Base-by-base conservation (phyloP, 495 filamentous ascomycete genomes). In the Chaetomium tenue region DNA sequence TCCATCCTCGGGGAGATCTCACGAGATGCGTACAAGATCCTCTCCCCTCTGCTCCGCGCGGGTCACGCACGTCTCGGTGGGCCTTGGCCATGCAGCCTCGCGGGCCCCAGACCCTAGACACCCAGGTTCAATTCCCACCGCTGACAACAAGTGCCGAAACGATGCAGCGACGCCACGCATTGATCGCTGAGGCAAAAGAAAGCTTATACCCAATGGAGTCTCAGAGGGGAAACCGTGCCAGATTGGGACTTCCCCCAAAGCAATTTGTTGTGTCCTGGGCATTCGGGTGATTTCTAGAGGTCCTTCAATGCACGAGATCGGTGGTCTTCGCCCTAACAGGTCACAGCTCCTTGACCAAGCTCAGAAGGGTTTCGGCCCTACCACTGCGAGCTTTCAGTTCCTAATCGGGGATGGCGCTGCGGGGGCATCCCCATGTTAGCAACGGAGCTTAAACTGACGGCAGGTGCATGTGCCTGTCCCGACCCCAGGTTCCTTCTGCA, bases 361-460 rank as follows among this genome's bases (percentile, higher is more conserved):
- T 39, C 23, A 47, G 44, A 33, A 58, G 23, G 53, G 48, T 16
- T 56, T 71, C 67, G 69, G 69, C 63, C 42, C 22, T 26, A 59
- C 60, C 25, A 30, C 23, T 63, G 68, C 65, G 70, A 64, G 50
- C 15, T 69, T 74, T 54, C 72, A 30, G 33, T 37, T 37, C 33
- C 68, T 61, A 26, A 67, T 66, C 46, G 4, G 64, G 71, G 50
- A 47, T 58, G 28, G 52, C 12, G 61, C 51, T 37, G 33, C 42
- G 62, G 58, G 23, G 60, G 30, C 25, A 61, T 50, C 50, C 53
- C 59, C 53, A 63, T 20, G 44, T 55, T 28, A n/a, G 52, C 55
- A 56, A 52, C 33, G 33, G 50, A 69, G 63, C 59, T 68, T 67
- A 71, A 68, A 63, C 64, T 64, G 54, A 70, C 69, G 63, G 67